phyloP scores from a whole-genome alignment of 495 filamentous ascomycete species.

The Cryomyces antarcticus region DNA sequence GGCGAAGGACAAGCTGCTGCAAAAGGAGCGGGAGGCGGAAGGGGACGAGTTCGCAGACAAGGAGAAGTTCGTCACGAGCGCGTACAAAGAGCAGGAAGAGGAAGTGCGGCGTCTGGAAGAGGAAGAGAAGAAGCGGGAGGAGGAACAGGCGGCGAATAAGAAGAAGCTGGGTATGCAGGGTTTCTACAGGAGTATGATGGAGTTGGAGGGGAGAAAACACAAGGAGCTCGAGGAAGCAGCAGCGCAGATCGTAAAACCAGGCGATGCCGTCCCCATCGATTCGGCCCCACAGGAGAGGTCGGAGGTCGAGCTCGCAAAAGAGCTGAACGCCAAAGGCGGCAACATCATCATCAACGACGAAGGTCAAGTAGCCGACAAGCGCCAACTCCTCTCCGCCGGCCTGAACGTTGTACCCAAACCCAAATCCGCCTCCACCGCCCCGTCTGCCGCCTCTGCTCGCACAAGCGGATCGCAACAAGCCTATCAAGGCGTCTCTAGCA shows the following conservation, averaged over 20 bases:
- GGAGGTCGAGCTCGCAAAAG: slow-evolving; percentile 48
- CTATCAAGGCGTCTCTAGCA: slow-evolving; percentile 26
- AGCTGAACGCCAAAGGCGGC: slow-evolving; percentile 51
- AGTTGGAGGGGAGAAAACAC: slow-evolving; percentile 57
- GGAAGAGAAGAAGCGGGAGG: slow-evolving; percentile 55
- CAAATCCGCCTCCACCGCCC: slow-evolving; percentile 20
- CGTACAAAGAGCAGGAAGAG: slow-evolving; percentile 84
- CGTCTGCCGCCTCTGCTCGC: slow-evolving; percentile 16
- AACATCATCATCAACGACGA: slow-evolving; percentile 73
- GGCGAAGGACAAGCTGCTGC: slow-evolving; percentile 70
- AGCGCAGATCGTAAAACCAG: slow-evolving; percentile 25
- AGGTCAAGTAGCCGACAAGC: slow-evolving; percentile 83
- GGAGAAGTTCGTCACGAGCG: slow-evolving; percentile 91
- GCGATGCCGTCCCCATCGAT: slow-evolving; percentile 17
- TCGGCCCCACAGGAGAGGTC: slow-evolving; percentile 34
- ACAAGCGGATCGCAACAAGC: slow-evolving; percentile 15
- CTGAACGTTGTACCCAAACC: slow-evolving; percentile 58
- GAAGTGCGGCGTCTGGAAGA: slow-evolving; percentile 60
- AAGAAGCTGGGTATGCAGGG: slow-evolving; percentile 62
- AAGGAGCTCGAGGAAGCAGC: slow-evolving; percentile 42
- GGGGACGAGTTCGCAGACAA: slow-evolving; percentile 89
- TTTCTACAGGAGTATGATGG: slow-evolving; percentile 70
- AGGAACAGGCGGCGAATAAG: slow-evolving; percentile 39
- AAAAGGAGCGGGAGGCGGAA: slow-evolving; percentile 76
- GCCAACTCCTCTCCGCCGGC: slow-evolving; percentile 71